Evolutionary conservation across 495 filamentous ascomycete genomes (phyloP), one percentile per base, ranked within the genome.

Genomic region (Friedmanniomyces endolithicus): DNA sequence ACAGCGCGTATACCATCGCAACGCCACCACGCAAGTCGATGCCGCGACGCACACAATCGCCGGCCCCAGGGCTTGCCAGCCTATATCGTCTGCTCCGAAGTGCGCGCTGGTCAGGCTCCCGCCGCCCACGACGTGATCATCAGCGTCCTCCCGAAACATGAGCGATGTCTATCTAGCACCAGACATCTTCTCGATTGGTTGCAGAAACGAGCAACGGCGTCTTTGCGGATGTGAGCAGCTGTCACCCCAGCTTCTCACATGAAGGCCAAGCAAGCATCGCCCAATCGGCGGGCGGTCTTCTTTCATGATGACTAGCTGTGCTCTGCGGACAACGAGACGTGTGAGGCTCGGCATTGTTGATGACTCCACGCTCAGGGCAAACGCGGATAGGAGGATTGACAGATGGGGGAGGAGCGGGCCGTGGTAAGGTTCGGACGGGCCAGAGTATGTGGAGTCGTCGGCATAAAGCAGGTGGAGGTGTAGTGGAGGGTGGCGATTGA

Each of bases 1-100:
- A 24, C 53, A 45, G 25, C 65, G 55, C 0, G 64, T 63, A 44
- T 62, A 64, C 56, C 59, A 66, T 59, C 65, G 47, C 37, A 55
- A 4, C 16, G 48, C 50, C 6, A 65, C 61, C n/a, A 63, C 57
- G 24, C 29, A 24, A 1, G 41, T 49, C n/a, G 60, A 59, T 11
- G 63, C 17, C 0, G 50, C 27, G 0, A 53, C 53, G 29, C 35
- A 50, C 1, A 48, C 57, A 12, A 65, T 47, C 9, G 55, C 48
- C 11, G 63, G 63, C 12, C 34, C 61, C 4, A 65, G 52, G 1
- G 61, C 57, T 50, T 58, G 47, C 57, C 57, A 62, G n/a, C 56
- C 59, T 29, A 64, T 58, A 17, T 63, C 52, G 6, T 56, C 7
- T 31, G 52, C 57, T 8, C 54, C 54, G 27, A 56, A 50, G 17